A percentile compares a stretch with the other conserved stretches of the same genome.
Evolutionary conservation across 352 stramenopile species (phyloP).

Genomic region (Pythium brachiatum): DNA sequence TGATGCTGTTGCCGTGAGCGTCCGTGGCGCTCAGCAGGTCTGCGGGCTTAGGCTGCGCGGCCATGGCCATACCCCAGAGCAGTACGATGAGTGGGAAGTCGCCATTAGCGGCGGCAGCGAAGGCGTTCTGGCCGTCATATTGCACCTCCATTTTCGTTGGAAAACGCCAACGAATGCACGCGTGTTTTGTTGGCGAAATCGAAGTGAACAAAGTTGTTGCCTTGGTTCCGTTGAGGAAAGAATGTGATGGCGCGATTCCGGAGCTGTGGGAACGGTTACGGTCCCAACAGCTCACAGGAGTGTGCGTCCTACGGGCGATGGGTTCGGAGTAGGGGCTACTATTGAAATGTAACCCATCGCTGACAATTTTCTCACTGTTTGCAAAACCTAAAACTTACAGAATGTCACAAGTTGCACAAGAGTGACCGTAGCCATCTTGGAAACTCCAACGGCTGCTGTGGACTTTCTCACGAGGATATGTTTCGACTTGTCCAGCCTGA

Average conservation of each 20-base stretch:
- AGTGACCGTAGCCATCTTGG: too few species aligned
- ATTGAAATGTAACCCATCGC: not conserved
- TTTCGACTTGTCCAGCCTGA: too few species aligned
- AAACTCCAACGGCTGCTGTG: too few species aligned
- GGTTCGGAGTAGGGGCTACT: not conserved
- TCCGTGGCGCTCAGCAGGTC: constrained; percentile 55
- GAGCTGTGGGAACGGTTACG: not conserved
- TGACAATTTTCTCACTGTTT: not conserved
- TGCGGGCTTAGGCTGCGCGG: constrained; percentile 44
- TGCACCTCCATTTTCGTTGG: constrained; percentile 46
- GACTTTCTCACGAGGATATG: too few species aligned
- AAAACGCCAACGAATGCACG: not conserved
- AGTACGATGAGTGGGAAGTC: constrained; percentile 85
- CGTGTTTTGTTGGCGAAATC: not conserved
- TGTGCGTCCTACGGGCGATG: not conserved
- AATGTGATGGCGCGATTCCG: too few species aligned
- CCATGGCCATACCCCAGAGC: constrained; percentile 83
- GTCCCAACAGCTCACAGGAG: not conserved
- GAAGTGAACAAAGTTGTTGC: not conserved
- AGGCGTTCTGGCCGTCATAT: constrained; percentile 75
- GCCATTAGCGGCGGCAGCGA: constrained; percentile 70
- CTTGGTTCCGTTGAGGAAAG: not conserved
- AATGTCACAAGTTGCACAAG: too few species aligned
- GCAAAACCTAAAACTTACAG: too few species aligned
- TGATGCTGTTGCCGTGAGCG: constrained; percentile 43